A percentile compares a stretch with the other conserved stretches of the same genome.
Evolutionary conservation across 352 stramenopile species (phyloP).

Genomic region (Globisporangium lucens): DNA sequence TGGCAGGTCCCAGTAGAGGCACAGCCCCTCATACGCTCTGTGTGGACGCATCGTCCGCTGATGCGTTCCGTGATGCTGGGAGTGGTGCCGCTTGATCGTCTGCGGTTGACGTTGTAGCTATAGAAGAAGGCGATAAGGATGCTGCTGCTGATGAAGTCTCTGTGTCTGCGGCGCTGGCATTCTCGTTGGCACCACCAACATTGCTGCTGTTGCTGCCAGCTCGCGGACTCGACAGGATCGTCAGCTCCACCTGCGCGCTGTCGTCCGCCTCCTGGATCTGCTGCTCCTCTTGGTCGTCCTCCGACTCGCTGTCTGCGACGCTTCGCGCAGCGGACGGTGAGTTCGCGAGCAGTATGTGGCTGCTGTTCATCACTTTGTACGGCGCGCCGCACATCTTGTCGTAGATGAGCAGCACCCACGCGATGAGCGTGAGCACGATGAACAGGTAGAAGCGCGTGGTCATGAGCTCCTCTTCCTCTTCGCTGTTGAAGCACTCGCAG

Average conservation of each 20-base stretch:
- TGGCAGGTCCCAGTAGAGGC: neutral
- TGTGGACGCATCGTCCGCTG: neutral
- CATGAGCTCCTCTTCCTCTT: slow-evolving; percentile 55
- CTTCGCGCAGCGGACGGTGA: slow-evolving; percentile 42
- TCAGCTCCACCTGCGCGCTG: slow-evolving; percentile 15
- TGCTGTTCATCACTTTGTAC: slow-evolving; percentile 83
- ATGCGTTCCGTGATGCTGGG: neutral
- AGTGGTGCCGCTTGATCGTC: neutral
- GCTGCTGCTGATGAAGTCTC: too few species aligned
- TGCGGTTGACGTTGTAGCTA: neutral
- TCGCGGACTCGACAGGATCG: slow-evolving; percentile 12
- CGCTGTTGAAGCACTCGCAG: slow-evolving; percentile 68
- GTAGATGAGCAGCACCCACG: slow-evolving; percentile 60
- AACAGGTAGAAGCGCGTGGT: slow-evolving; percentile 74
- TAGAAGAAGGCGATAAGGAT: neutral
- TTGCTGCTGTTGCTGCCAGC: neutral
- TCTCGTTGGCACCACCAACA: neutral
- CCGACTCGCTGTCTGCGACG: slow-evolving; percentile 30
- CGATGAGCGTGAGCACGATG: slow-evolving; percentile 51
- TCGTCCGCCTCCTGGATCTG: slow-evolving; percentile 1
- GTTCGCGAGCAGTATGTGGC: slow-evolving; percentile 55
- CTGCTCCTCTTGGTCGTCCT: slow-evolving; percentile 24
- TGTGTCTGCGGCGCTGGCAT: neutral
- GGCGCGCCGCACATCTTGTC: slow-evolving; percentile 72
- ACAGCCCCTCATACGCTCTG: neutral